Evolutionary conservation across 225 moss, liverwort and hornwort species (phyloP).

Genomic region (Physcomitrellopsis africana): DNA sequence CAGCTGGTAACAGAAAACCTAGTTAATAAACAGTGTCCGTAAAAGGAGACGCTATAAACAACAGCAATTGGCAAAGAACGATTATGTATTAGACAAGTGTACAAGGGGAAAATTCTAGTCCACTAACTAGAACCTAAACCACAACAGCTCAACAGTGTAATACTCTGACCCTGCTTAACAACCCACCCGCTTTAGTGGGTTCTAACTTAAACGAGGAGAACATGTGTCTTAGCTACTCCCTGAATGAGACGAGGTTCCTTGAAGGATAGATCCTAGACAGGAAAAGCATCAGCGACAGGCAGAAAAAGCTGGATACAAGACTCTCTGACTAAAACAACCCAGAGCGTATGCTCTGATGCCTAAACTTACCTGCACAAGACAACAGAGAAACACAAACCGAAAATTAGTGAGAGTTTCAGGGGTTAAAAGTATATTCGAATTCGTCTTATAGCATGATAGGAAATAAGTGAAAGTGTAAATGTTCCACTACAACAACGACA

Average conservation of each 20-base stretch:
- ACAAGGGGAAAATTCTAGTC: constrained; percentile 54
- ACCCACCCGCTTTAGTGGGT: constrained; percentile 37
- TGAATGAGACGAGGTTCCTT: constrained; percentile 29
- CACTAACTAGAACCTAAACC: constrained; percentile 52
- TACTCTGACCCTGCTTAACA: constrained; percentile 38
- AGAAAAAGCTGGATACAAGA: constrained; percentile 63
- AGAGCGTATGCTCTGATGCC: constrained; percentile 34
- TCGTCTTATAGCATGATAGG: neutral
- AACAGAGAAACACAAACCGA: constrained; percentile 19
- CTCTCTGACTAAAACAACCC: constrained; percentile 46
- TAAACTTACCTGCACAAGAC: constrained; percentile 62
- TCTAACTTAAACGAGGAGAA: constrained; percentile 39
- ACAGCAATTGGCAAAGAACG: constrained; percentile 28
- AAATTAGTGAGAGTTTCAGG: constrained; percentile 17
- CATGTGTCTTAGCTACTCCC: constrained; percentile 42
- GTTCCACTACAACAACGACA: no score
- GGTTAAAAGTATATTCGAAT: neutral
- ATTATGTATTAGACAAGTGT: constrained; percentile 62
- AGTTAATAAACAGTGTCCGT: constrained; percentile 9
- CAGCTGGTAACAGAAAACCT: neutral
- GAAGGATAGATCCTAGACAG: constrained; percentile 48
- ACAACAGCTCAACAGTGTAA: constrained; percentile 51
- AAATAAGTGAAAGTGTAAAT: neutral
- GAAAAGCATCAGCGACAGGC: constrained; percentile 50
- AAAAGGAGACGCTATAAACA: constrained; percentile 15